Evolutionary conservation across 1,284 basidiomycete genomes (phyloP).

Genomic region (Cutaneotrichosporon sp.): DNA sequence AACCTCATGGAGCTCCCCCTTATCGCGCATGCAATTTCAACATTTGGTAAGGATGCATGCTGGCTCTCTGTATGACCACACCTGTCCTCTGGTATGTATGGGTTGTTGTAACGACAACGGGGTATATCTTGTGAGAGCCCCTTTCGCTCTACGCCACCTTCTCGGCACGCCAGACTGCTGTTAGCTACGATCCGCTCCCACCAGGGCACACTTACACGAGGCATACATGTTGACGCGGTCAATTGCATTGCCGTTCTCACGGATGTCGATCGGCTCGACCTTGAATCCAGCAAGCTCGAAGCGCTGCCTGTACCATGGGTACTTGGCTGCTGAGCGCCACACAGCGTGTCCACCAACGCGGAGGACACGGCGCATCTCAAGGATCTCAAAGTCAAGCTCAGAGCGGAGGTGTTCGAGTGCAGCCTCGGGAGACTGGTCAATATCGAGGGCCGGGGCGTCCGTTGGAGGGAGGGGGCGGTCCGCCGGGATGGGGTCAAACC

Average conservation of each 20-base stretch:
- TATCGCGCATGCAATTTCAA: too few species aligned
- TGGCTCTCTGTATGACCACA: too few species aligned
- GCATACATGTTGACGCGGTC: conserved; percentile 63
- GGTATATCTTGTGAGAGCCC: too few species aligned
- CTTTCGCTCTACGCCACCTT: conserved; percentile 21
- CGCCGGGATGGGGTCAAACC: conserved; percentile 60
- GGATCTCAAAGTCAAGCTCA: conserved; percentile 61
- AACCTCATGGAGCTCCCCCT: too few species aligned
- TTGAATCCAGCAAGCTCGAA: conserved; percentile 54
- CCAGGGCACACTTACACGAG: conserved; percentile 33
- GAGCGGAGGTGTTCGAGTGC: conserved; percentile 45
- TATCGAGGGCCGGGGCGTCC: conserved; percentile 35
- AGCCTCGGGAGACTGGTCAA: conserved; percentile 45
- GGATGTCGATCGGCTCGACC: conserved; percentile 52
- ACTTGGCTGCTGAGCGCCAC: conserved; percentile 65
- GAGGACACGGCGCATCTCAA: conserved; percentile 61
- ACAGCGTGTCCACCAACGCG: conserved; percentile 61
- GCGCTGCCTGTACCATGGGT: conserved; percentile 69
- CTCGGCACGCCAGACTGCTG: conserved; percentile 34
- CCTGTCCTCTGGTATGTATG: too few species aligned
- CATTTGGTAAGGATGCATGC: too few species aligned
- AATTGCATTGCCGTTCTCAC: conserved; percentile 54
- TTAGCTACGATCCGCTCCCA: conserved; percentile 11
- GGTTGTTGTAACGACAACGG: too few species aligned
- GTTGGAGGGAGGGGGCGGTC: conserved; percentile 44